Evolutionary conservation across 305 asterid species (phyloP), one percentile per base, ranked within the genome.

Genomic region (Fraxinus dipetala): DNA sequence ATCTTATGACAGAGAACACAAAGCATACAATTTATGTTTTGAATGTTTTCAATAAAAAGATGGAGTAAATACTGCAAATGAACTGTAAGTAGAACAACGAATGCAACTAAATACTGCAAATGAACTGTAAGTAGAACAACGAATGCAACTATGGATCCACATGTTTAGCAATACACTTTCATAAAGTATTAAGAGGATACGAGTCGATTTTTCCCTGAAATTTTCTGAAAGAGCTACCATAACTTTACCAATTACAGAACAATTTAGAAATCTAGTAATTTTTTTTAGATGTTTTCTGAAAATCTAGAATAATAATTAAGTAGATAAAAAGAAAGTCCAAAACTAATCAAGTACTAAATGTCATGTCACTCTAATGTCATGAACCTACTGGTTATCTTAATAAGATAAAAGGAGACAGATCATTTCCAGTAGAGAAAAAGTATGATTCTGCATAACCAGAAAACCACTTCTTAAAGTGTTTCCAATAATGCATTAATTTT

Each of bases 381-480:
- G 82, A 79, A 76, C 45, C 67, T 76, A 54, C 75, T 72, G 75
- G 78, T 69, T n/a, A 77, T 70, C 48, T 40, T 48, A 80, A 83
- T 36, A 72, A 80, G 54, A 69, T 16, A 78, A 79, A 79, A 78
- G 59, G 14, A 45, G 79, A 79, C 61, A 14, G 65, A 13, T 51
- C 81, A 61, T 77, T 80, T 75, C 40, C 72, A 82, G 81, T 67
- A 51, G 83, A 74, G 84, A 65, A 79, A 48, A 85, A 80, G 81
- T 43, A 48, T 51, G 65, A 69, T 81, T 85, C 86, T 83, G 86
- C 83, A 85, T 70, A 32, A 77, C 81, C 36, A 78, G 24, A 81
- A 26, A 75, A 13, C 69, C 80, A 78, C 76, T 61, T 63, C 24
- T 31, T 72, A 82, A 80, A 80, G 84, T 74, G 76, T 51, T 56